phyloP scores from a whole-genome alignment of 2,329 filamentous ascomycete species.

The Pseudopyrenochaeta lycopersici region DNA sequence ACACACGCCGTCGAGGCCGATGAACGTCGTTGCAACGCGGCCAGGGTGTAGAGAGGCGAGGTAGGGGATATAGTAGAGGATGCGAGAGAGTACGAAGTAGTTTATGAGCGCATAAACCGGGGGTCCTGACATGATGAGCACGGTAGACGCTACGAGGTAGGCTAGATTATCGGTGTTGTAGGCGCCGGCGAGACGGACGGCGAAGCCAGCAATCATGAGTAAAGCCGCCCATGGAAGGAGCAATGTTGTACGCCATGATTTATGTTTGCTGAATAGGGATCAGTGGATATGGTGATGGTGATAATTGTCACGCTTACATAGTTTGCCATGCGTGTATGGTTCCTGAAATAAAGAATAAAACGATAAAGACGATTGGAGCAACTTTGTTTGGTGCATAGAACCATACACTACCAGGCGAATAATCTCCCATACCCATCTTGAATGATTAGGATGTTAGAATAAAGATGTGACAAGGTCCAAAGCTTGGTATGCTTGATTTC shows the following conservation, averaged over 20 bases:
- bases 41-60: slow-evolving; percentile 66
- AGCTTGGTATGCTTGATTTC: slow-evolving; percentile 2
- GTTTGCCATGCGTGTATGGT: slow-evolving; percentile 64
- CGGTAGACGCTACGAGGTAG: slow-evolving; percentile 52
- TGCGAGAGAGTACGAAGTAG: slow-evolving; percentile 68
- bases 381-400: slow-evolving; percentile 64
- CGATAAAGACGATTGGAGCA: slow-evolving; percentile 63
- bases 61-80: slow-evolving; percentile 70
- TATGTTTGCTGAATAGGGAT: slow-evolving; percentile 59
- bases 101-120: slow-evolving; percentile 70
- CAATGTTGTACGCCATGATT: slow-evolving; percentile 64
- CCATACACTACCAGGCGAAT: slow-evolving; percentile 46
- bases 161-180: slow-evolving; percentile 58
- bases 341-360: slow-evolving; percentile 59
- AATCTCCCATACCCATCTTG: slow-evolving; percentile 45
- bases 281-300: background rate
- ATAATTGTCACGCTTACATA: slow-evolving; percentile 54
- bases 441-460: background rate
- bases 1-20: slow-evolving; percentile 61
- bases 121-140: slow-evolving; percentile 52
- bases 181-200: slow-evolving; percentile 62
- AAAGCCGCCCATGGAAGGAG: slow-evolving; percentile 64
- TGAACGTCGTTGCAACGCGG: slow-evolving; percentile 66
- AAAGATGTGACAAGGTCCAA: slow-evolving; percentile 1
- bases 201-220: slow-evolving; percentile 66